Percentiles rank a stretch among this genome's conserved stretches.
These are phyloP conservation scores for Delonix regia DNA, from an alignment of 306 rosid genomes.

Conservation along the genomic window DNA sequence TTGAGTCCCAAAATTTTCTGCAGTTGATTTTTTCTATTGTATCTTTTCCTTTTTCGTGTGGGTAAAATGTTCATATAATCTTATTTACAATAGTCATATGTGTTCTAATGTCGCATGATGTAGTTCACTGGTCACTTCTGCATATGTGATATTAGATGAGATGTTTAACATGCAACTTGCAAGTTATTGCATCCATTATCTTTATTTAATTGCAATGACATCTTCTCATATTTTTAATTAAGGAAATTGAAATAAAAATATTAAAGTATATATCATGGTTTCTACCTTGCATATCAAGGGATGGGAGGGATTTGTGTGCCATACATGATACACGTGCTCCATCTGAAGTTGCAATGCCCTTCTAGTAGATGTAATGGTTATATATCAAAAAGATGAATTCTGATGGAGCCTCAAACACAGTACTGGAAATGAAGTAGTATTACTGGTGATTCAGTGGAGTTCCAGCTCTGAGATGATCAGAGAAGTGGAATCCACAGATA, in stretches of 20 bases:
- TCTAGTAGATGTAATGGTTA: background rate
- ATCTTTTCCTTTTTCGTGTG: background rate
- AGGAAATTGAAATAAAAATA: background rate
- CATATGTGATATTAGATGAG: slow-evolving; percentile 7
- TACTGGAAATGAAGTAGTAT: too few species aligned
- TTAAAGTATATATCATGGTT: slow-evolving; percentile 20
- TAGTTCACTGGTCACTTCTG: background rate
- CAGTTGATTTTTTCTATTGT: background rate
- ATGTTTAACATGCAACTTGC: slow-evolving; percentile 32
- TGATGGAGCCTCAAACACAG: too few species aligned
- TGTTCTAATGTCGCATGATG: background rate
- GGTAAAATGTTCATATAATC: background rate
- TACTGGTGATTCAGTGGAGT: too few species aligned
- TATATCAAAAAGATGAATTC: too few species aligned
- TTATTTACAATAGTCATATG: background rate
- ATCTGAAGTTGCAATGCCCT: background rate
- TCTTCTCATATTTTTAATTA: background rate
- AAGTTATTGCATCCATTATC: background rate
- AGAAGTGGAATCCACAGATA: too few species aligned
- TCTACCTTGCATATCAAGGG: background rate
- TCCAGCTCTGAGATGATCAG: too few species aligned
- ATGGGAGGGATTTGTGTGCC: slow-evolving; percentile 6
- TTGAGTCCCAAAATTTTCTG: slow-evolving; percentile 6
- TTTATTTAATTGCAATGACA: background rate
- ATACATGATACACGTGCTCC: slow-evolving; percentile 5